Base-by-base conservation (phyloP, 1,139 yeast genomes). In the Candida sp. region DNA sequence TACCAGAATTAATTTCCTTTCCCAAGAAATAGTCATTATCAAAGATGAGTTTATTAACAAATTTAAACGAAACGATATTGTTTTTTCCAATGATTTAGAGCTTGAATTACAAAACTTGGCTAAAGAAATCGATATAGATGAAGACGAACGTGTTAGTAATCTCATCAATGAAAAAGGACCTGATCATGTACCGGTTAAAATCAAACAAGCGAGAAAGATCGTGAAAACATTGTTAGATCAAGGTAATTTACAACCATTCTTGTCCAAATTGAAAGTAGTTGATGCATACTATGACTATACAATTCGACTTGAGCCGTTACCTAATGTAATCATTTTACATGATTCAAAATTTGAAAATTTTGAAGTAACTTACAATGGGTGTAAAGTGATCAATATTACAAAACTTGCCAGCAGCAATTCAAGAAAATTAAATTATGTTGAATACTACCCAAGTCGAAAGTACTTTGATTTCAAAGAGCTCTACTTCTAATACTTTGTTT, bases 191-290 rank as follows among this genome's bases (percentile, higher is more conserved):
- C 51, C 65, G 3, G 40, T 65, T 49, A 79, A 75, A 42, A 64
- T 81, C 5, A 70, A 72, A 27, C 93, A 87, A 60, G 84, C 95
- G 0, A 73, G 95, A 49, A 85, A 82, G 54, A 64, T 89, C 5
- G 88, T 86, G 21, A 84, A 87, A 53, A 88, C 97, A 0, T 49
- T 93, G 2, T 64, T 93, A 9, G 96, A 89, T 57, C 99, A 93
- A 63, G 95, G 95, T 1, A 86, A 82, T 56, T 61, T 93, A 42
- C 86, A 95, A 38, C 98, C 99, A 15, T 89, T 90, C 57, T 69
- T 81, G 4, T 63, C 72, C 25, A 65, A 73, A 35, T 67, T 79
- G 27, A 77, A 88, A 47, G 85, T 95, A 1, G 70, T 88, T 1
- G 68, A 80, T 33, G 80, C 96, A 68, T 84, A 82, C 46, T 78